Evolutionary conservation across 768 basidiomycete genomes (phyloP).

Genomic region (Russula emetica): DNA sequence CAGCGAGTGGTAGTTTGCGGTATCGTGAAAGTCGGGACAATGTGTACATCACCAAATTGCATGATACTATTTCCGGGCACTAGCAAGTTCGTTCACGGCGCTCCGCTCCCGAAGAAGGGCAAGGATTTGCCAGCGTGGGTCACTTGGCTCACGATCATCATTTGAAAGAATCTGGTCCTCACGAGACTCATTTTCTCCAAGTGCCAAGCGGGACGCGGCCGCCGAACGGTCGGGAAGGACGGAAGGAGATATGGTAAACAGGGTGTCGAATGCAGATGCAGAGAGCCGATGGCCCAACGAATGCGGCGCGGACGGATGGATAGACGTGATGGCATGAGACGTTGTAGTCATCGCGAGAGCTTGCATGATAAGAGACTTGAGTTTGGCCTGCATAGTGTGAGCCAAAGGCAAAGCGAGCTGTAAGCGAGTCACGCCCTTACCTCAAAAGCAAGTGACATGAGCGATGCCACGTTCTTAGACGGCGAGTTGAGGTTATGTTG

Average conservation of each 20-base stretch:
- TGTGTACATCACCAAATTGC: slow-evolving; percentile 5
- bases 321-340: slow-evolving; percentile 73
- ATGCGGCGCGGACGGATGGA: slow-evolving; percentile 51
- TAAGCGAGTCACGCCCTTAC: slow-evolving; percentile 35
- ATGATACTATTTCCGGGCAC: slow-evolving; percentile 40
- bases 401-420: slow-evolving; percentile 1
- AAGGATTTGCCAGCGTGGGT: slow-evolving; percentile 74
- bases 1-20: slow-evolving; percentile 2
- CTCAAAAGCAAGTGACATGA: slow-evolving; percentile 77
- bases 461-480: slow-evolving; percentile 55
- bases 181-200: slow-evolving; percentile 52
- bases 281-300: slow-evolving; percentile 47
- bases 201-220: slow-evolving; percentile 64
- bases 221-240: slow-evolving; percentile 77
- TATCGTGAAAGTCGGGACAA: not conserved
- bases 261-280: slow-evolving; percentile 66
- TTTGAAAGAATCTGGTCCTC: slow-evolving; percentile 58
- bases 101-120: slow-evolving; percentile 71
- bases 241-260: slow-evolving; percentile 73
- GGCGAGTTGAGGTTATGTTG: slow-evolving; percentile 67
- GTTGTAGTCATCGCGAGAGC: slow-evolving; percentile 72
- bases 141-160: slow-evolving; percentile 50
- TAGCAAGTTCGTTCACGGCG: slow-evolving; percentile 51
- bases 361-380: slow-evolving; percentile 80
- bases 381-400: slow-evolving; percentile 52